phyloP scores from a whole-genome alignment of 805 yeast genomes.

The Candida chauliodis region DNA sequence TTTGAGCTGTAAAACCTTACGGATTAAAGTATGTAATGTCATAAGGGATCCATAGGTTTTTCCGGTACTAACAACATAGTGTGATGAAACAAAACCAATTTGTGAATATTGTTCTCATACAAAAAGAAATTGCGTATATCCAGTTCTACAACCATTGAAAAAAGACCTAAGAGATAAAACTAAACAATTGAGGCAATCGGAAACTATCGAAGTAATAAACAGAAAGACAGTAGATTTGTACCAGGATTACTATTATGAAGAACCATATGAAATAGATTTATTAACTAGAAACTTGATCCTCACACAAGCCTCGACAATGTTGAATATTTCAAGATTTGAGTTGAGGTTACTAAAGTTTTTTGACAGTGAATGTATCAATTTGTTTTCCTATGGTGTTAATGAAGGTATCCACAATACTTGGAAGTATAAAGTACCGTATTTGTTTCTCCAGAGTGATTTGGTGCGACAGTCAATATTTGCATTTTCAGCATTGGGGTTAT shows the following conservation, averaged over 20 bases:
- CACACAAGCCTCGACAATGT: slow-evolving; percentile 18
- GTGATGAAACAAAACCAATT: slow-evolving; percentile 27
- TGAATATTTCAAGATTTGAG: slow-evolving; percentile 13
- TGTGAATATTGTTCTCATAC: slow-evolving; percentile 34
- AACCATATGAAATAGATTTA: background rate
- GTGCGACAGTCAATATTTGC: slow-evolving; percentile 22
- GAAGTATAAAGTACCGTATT: slow-evolving; percentile 22
- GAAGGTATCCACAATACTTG: slow-evolving; percentile 20
- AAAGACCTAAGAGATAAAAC: slow-evolving; percentile 1
- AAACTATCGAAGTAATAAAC: background rate
- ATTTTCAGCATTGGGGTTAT: slow-evolving; percentile 16
- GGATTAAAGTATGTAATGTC: slow-evolving; percentile 25
- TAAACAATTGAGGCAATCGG: background rate
- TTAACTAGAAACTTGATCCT: slow-evolving; percentile 9
- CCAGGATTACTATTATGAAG: background rate
- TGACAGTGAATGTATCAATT: slow-evolving; percentile 23
- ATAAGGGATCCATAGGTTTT: background rate
- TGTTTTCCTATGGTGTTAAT: slow-evolving; percentile 23
- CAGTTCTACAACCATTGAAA: slow-evolving; percentile 7
- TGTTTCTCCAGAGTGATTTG: slow-evolving; percentile 21
- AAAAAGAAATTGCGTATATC: slow-evolving; percentile 22
- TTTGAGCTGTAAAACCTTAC: slow-evolving; percentile 26
- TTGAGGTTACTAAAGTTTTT: slow-evolving; percentile 19
- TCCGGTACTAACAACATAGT: slow-evolving; percentile 21
- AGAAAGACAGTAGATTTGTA: background rate